Evolutionary conservation across 805 yeast species (phyloP).

Genomic region (Ogataea corticis): DNA sequence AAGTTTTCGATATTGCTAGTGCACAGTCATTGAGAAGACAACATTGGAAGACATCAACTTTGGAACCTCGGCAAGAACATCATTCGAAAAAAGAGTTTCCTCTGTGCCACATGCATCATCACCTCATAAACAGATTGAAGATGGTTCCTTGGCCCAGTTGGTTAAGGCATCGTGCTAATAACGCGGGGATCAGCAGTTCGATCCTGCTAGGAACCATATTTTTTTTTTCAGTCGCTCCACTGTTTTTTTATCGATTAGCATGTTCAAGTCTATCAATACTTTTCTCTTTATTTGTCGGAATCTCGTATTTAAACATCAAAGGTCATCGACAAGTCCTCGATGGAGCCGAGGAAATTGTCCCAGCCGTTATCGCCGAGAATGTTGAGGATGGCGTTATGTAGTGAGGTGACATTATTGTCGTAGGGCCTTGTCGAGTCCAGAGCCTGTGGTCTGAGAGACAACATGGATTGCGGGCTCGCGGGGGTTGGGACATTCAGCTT

Average conservation of each 20-base stretch:
- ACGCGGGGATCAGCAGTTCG: conserved; percentile 77
- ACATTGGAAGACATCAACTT: no score
- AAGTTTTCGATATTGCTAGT: no score
- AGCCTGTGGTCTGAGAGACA: background rate
- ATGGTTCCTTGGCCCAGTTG: conserved; percentile 46
- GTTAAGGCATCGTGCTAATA: conserved; percentile 48
- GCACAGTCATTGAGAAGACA: no score
- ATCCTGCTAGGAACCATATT: conserved; percentile 79
- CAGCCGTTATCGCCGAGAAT: conserved; percentile 35
- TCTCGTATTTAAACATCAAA: conserved; percentile 15
- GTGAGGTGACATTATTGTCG: conserved; percentile 4
- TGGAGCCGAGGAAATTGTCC: conserved; percentile 30
- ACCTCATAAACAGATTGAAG: no score
- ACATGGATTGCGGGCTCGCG: background rate
- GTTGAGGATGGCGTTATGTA: conserved; percentile 27
- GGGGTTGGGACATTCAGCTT: background rate
- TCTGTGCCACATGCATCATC: no score
- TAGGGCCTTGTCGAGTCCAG: background rate
- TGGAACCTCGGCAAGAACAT: no score
- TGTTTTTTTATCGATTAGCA: no score
- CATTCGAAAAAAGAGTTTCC: no score
- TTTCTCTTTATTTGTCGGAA: no score
- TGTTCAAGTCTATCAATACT: background rate
- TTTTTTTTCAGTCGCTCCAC: conserved; percentile 21
- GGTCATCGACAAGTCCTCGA: conserved; percentile 29